Percentiles rank a stretch among this genome's conserved stretches.
phyloP scores from a whole-genome alignment of 306 rosid genomes.

The Gastrolobium bilobum region DNA sequence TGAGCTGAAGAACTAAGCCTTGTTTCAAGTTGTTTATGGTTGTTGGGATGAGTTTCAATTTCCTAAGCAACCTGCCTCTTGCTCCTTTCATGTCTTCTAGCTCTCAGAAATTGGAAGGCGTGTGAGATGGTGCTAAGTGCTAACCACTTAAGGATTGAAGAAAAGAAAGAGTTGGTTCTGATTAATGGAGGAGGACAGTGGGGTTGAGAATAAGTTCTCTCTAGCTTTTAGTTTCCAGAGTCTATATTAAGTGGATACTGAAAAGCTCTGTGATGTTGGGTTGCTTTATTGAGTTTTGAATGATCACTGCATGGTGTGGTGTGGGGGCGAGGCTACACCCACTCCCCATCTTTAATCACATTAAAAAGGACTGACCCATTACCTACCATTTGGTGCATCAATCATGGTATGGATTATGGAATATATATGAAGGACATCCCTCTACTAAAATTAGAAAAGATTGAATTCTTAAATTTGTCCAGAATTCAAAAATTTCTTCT shows the following conservation, averaged over 20 bases:
- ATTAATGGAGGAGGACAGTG: slow-evolving; percentile 54
- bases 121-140: slow-evolving; percentile 46
- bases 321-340: slow-evolving; percentile 65
- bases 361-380: slow-evolving; percentile 62
- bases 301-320: slow-evolving; percentile 52
- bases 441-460: too few species aligned
- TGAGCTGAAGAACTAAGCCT: slow-evolving; percentile 64
- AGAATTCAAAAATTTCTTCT: too few species aligned
- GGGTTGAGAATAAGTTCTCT: slow-evolving; percentile 45
- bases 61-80: slow-evolving; percentile 67
- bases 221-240: slow-evolving; percentile 55
- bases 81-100: slow-evolving; percentile 59
- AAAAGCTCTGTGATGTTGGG: slow-evolving; percentile 56
- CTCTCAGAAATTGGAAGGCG: slow-evolving; percentile 52
- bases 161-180: slow-evolving; percentile 44
- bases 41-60: slow-evolving; percentile 69
- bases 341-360: slow-evolving; percentile 47
- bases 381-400: slow-evolving; percentile 73
- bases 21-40: slow-evolving; percentile 66
- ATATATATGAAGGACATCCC: neutral
- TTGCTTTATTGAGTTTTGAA: slow-evolving; percentile 55
- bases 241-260: slow-evolving; percentile 58
- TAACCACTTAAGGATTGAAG: slow-evolving; percentile 46
- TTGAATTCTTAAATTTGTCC: too few species aligned
- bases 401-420: slow-evolving; percentile 58